Base-by-base conservation (phyloP, 2,329 filamentous ascomycete species). In the Colletotrichum musicola region DNA sequence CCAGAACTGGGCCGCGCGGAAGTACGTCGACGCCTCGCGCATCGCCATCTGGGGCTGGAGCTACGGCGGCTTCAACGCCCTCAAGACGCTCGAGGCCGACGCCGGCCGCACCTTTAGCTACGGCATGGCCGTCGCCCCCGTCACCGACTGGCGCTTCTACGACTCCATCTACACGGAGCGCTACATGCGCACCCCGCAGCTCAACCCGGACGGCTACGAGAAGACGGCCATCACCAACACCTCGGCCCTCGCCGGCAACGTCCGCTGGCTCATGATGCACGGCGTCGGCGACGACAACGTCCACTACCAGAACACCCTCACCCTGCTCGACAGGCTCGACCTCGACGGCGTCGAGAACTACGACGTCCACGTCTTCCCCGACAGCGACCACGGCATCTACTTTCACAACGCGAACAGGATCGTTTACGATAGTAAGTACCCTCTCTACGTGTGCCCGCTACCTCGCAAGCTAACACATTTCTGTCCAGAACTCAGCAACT, bases 21-120 rank as follows among this genome's bases (percentile, higher is more conserved):
- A 87, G 14, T 98, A 99, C 78, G 91, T 98, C 14, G 97, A 99
- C 77, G 84, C 88, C 27, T 85, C 89, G 6, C 89, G 93, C 62
- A 89, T 99, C 73, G 95, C 94, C 20, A 97, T 99, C 76, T 99
- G 96, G 96, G 96, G 96, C 55, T 99, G 96, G 96, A 97, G 93
- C 71, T 99, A 96, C 76, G 96, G 96, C 66, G 96, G 96, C 12
- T 99, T 97, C 84, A 93, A 93, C 84, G 93, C 96, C 6, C 87
- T 99, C 75, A 99, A 99, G 84, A 96, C 94, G 1, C 89, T 99
- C 13, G 96, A 99, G 83, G 88, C 89, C 70, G 96, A 99, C 77
- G 95, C 89, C 9, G 96, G 97, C 5, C 79, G 89, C 76, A 98
- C 95, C 0, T 99, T 98, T 83, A 91, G 91, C 72, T 99, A 99